Base-by-base conservation (phyloP, 495 filamentous ascomycete genomes). In the Cudoniella acicularis region DNA sequence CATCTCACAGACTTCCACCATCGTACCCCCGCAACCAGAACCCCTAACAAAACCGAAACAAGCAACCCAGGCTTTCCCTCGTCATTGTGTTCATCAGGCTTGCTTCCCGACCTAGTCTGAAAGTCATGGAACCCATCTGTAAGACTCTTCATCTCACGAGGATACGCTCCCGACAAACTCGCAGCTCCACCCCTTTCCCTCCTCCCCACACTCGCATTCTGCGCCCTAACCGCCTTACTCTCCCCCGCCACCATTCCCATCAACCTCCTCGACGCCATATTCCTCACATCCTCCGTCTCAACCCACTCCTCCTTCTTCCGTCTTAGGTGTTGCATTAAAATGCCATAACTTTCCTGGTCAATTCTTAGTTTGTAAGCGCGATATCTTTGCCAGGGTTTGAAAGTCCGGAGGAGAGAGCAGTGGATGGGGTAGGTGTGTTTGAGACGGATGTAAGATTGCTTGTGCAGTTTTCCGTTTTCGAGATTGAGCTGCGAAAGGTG, bases 361-460 rank as follows among this genome's bases (percentile, higher is more conserved):
- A 63, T 20, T 30, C 60, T 17, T 2, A 24, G 36, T 50, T 55
- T 58, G 24, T 46, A 21, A 43, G 55, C 55, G 8, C 30, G 42
- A 27, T 4, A 53, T n/a, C 26, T 23, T 41, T 24, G 27, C 4
- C 4, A 22, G n/a, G n/a, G n/a, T 13, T 10, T 10, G 21, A 54
- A 63, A 17, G 42, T 50, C 30, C 55, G n/a, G n/a, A 63, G 51
- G 11, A 23, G 47, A 9, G 55, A 45, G 24, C 17, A 24, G 10
- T 53, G 54, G 13, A 63, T 24, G 45, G 49, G n/a, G 26, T 54
- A 63, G 3, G 22, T 52, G 46, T 63, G 60, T 1, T 51, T 23
- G 4, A 56, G 25, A 22, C 46, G 51, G 43, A 64, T 25, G 25
- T 59, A 64, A 2, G 56, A 59, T 21, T 64, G 61, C 24, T 59